These are phyloP conservation scores for Agrocybe praecox DNA, from an alignment of 768 basidiomycete genomes.

Conservation along the genomic window DNA sequence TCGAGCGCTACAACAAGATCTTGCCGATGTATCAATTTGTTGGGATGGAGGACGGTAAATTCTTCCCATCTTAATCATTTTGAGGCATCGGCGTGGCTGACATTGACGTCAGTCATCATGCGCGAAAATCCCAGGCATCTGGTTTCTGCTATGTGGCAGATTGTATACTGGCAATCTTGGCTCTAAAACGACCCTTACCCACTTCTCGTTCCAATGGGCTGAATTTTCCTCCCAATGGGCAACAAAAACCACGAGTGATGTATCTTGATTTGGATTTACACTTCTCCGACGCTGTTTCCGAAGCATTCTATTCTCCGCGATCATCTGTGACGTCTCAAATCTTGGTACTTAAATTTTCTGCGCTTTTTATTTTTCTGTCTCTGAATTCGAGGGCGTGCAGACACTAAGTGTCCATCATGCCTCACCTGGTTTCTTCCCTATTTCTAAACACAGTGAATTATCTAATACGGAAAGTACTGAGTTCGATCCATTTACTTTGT, in stretches of 20 bases:
- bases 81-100: not conserved
- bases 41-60: conserved; percentile 90
- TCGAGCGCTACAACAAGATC: conserved; percentile 50
- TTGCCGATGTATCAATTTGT: conserved; percentile 67
- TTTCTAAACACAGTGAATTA: conserved; percentile 51
- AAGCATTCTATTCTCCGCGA: conserved; percentile 60
- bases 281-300: conserved; percentile 86
- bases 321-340: conserved; percentile 43
- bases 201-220: not conserved
- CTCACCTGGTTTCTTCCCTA: conserved; percentile 84
- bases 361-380: not conserved
- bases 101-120: conserved; percentile 67
- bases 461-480: conserved; percentile 33
- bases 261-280: conserved; percentile 94
- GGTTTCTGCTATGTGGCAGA: conserved; percentile 97
- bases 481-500: conserved; percentile 72
- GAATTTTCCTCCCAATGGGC: not conserved
- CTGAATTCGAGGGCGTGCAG: conserved; percentile 27
- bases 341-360: conserved; percentile 35
- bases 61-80: not conserved
- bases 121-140: conserved; percentile 72
- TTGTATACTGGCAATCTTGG: conserved; percentile 78
- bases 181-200: conserved; percentile 47
- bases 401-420: conserved; percentile 88
- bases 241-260: conserved; percentile 64